Conservation (phyloP, 805 yeast genomes). For the Candida fluviatilis region DNA sequence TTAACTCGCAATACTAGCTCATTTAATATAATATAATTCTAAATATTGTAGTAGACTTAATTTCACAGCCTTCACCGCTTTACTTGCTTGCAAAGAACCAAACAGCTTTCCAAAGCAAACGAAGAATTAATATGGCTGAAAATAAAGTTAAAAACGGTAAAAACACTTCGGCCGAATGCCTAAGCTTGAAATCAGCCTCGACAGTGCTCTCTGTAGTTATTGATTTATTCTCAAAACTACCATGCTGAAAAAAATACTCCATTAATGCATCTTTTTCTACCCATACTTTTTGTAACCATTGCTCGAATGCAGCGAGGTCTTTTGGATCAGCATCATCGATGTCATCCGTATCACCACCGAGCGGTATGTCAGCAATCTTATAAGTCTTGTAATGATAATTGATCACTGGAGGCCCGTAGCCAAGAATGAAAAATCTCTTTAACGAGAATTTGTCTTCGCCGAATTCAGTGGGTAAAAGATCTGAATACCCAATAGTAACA, state of each 20-base stretch:
- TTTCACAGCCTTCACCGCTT: too few species aligned
- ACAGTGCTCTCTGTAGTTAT: conserved; percentile 16
- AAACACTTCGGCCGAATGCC: conserved; percentile 14
- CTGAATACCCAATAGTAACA: conserved; percentile 78
- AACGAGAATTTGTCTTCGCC: conserved; percentile 79
- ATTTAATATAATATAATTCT: too few species aligned
- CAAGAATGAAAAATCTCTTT: conserved; percentile 57
- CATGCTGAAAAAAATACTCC: conserved; percentile 55
- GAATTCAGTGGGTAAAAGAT: conserved; percentile 54
- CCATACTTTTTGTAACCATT: conserved; percentile 79
- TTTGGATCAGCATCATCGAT: conserved; percentile 41
- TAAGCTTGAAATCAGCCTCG: conserved; percentile 21
- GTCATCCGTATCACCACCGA: conserved; percentile 33
- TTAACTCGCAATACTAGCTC: too few species aligned
- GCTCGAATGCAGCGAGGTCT: conserved; percentile 51
- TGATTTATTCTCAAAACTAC: conserved; percentile 36
- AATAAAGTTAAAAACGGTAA: conserved; percentile 10
- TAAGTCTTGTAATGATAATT: conserved; percentile 62
- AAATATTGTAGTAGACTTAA: too few species aligned
- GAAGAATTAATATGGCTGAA: conserved; percentile 10
- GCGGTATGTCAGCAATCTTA: conserved; percentile 59
- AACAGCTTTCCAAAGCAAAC: conserved; percentile 4
- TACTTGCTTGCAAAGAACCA: too few species aligned
- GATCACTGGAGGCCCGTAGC: conserved; percentile 66
- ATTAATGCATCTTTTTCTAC: conserved; percentile 68